phyloP scores from a whole-genome alignment of 805 yeast species.

The Starmerella khaoyaiensis region DNA sequence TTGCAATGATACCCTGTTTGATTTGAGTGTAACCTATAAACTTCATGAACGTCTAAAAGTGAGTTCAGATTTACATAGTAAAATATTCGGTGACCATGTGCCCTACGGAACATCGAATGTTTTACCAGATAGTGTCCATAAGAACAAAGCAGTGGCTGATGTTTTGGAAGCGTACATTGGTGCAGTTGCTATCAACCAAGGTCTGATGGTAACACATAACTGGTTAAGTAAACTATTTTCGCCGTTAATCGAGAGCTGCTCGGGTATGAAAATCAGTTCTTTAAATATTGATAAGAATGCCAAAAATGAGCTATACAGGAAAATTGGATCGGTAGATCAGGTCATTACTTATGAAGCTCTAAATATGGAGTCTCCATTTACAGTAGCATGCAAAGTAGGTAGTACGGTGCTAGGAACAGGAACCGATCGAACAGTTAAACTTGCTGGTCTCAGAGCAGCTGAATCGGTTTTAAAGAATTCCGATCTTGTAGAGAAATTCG shows the following conservation, averaged over 20 bases:
- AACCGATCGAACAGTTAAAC: slow-evolving; percentile 50
- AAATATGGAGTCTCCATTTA: slow-evolving; percentile 36
- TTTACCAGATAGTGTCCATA: slow-evolving; percentile 12
- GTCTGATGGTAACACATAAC: slow-evolving; percentile 21
- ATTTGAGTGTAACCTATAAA: slow-evolving; percentile 58
- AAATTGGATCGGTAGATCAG: slow-evolving; percentile 61
- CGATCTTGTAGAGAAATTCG: slow-evolving; percentile 49
- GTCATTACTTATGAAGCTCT: slow-evolving; percentile 43
- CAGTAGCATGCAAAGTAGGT: slow-evolving; percentile 54
- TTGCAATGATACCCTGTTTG: slow-evolving; percentile 55
- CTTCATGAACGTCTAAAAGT: slow-evolving; percentile 32
- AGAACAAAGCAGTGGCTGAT: slow-evolving; percentile 65
- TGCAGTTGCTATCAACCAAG: slow-evolving; percentile 38
- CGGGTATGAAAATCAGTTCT: no score
- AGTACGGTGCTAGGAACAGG: slow-evolving; percentile 62
- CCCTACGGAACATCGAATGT: not conserved
- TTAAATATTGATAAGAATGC: slow-evolving; percentile 46
- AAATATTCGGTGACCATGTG: slow-evolving; percentile 2
- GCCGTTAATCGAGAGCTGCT: slow-evolving; percentile 24
- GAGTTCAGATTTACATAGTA: slow-evolving; percentile 11
- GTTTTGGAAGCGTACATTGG: slow-evolving; percentile 90
- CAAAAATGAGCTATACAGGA: slow-evolving; percentile 53
- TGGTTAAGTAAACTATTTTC: slow-evolving; percentile 28
- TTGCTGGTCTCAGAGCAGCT: slow-evolving; percentile 80
- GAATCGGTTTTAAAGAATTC: slow-evolving; percentile 56